phyloP scores from a whole-genome alignment of 108 stramenopile genomes.

The Skeletonema potamos region DNA sequence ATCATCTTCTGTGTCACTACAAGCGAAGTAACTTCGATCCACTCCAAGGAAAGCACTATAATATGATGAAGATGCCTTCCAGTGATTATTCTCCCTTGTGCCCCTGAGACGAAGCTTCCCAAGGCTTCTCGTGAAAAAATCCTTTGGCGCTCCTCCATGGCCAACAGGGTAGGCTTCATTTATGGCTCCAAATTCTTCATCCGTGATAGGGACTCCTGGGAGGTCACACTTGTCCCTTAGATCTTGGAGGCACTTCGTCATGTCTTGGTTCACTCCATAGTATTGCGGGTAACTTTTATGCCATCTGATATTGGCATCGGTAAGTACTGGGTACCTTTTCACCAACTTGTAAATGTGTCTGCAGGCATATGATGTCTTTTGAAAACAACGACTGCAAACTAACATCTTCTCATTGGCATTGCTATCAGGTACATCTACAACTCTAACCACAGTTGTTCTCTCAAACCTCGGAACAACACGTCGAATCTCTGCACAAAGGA shows the following conservation, averaged over 20 bases:
- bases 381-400: too few species aligned
- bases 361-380: background rate
- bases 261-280: background rate
- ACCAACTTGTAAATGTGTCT: background rate
- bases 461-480: too few species aligned
- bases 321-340: background rate
- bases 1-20: too few species aligned
- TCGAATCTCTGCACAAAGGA: too few species aligned
- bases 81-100: too few species aligned
- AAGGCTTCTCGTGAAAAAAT: background rate
- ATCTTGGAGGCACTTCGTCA: background rate
- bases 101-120: background rate
- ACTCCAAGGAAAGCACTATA: too few species aligned
- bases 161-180: background rate
- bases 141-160: background rate
- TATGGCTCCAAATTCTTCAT: background rate
- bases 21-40: too few species aligned
- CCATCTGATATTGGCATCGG: background rate
- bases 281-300: background rate
- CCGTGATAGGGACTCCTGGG: background rate
- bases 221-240: background rate
- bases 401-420: too few species aligned
- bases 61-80: slow-evolving; percentile 3
- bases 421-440: too few species aligned
- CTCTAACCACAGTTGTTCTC: too few species aligned